These are phyloP conservation scores for Hemileccinum rubropunctum DNA, from an alignment of 768 basidiomycete species.

Conservation along the genomic window DNA sequence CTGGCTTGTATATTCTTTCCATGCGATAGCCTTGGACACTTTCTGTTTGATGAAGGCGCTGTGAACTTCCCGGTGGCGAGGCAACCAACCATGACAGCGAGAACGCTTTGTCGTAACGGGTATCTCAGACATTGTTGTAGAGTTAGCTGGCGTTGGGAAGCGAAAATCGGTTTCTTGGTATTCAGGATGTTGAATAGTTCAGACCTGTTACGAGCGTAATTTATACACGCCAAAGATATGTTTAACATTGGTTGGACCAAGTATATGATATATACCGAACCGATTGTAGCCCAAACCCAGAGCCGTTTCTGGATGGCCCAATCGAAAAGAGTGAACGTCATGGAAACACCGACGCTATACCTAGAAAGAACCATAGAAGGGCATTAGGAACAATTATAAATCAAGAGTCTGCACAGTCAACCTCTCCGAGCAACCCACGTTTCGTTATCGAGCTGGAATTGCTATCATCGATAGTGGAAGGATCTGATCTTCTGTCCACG, in stretches of 20 bases:
- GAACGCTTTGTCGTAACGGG: background rate
- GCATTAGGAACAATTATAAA: too few relatives aligned
- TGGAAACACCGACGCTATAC: too few relatives aligned
- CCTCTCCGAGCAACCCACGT: too few relatives aligned
- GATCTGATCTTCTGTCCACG: too few relatives aligned
- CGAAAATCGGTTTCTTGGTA: background rate
- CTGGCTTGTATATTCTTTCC: background rate
- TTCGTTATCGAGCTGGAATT: too few relatives aligned
- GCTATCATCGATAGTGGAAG: too few relatives aligned
- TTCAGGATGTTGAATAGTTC: background rate
- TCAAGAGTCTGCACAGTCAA: too few relatives aligned
- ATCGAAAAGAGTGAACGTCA: too few relatives aligned
- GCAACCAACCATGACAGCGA: conserved; percentile 3
- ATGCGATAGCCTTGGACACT: background rate
- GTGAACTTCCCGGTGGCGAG: background rate
- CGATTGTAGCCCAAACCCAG: too few relatives aligned
- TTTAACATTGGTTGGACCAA: background rate
- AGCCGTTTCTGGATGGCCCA: too few relatives aligned
- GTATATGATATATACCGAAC: too few relatives aligned
- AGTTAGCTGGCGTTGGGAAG: background rate
- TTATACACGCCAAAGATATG: background rate
- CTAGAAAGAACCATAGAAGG: too few relatives aligned
- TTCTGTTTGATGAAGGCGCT: background rate
- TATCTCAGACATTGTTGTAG: background rate
- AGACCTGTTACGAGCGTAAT: background rate